phyloP scores from a whole-genome alignment of 306 rosid genomes.

The Adenanthera pavonina region DNA sequence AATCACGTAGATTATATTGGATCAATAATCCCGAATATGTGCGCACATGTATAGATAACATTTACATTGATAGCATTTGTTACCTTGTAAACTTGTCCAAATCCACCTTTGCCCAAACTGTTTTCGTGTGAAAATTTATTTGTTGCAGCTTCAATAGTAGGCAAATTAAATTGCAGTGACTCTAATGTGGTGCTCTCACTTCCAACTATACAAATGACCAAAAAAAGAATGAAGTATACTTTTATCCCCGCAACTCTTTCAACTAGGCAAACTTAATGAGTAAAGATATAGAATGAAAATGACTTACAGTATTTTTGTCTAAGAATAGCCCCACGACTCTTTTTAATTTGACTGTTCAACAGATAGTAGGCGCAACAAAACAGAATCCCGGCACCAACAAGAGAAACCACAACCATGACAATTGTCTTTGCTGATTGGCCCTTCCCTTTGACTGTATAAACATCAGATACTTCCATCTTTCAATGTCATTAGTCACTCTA shows the following conservation, averaged over 20 bases:
- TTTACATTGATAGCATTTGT: background rate
- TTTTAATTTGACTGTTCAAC: background rate
- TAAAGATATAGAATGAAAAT: background rate
- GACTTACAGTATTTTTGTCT: background rate
- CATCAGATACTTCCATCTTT: background rate
- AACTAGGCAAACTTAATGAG: background rate
- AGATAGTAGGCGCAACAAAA: background rate
- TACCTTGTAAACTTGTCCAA: background rate
- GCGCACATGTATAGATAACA: background rate
- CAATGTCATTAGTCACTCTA: background rate
- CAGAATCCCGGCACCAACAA: background rate
- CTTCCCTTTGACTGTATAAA: background rate
- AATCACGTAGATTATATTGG: background rate
- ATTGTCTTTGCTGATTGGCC: background rate
- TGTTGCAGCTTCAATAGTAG: background rate
- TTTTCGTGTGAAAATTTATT: background rate
- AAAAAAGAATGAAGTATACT: background rate
- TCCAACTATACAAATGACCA: background rate
- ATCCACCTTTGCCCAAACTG: background rate
- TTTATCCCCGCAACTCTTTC: background rate
- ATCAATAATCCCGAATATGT: too few species aligned
- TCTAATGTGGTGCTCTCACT: background rate
- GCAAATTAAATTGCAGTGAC: background rate
- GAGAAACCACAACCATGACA: background rate
- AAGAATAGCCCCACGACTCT: background rate